phyloP scores from a whole-genome alignment of 768 basidiomycete genomes.

The Arthromyces matolae region DNA sequence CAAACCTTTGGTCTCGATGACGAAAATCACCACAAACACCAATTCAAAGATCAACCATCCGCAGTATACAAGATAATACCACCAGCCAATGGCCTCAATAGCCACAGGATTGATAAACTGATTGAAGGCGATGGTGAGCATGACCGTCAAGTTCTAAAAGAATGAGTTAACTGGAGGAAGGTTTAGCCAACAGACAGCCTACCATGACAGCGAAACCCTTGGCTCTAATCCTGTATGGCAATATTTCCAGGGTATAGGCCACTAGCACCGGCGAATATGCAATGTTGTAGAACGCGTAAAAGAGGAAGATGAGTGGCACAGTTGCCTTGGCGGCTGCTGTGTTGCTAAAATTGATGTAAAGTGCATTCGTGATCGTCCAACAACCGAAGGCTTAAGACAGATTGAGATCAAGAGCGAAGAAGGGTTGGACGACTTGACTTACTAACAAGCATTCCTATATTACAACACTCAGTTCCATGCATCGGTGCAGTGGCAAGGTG shows the following conservation, averaged over 20 bases:
- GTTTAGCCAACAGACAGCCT: not conserved
- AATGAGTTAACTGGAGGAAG: not conserved
- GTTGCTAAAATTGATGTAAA: conserved; percentile 38
- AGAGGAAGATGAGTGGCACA: conserved; percentile 63
- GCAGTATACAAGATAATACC: conserved; percentile 60
- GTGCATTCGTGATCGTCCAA: conserved; percentile 52
- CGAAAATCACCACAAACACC: conserved; percentile 47
- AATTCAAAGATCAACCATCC: conserved; percentile 65
- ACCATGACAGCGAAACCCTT: conserved; percentile 79
- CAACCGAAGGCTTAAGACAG: conserved; percentile 41
- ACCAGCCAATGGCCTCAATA: conserved; percentile 52
- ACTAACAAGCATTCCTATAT: conserved; percentile 48
- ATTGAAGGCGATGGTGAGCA: conserved; percentile 70
- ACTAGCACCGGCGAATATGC: conserved; percentile 75
- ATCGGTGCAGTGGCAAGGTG: no score
- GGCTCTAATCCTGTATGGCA: conserved; percentile 77
- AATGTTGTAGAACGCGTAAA: conserved; percentile 55
- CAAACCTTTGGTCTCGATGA: conserved; percentile 63
- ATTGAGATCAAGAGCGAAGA: not conserved
- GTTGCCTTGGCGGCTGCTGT: conserved; percentile 47
- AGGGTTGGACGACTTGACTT: conserved; percentile 14
- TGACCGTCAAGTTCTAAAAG: conserved; percentile 55
- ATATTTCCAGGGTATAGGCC: conserved; percentile 67
- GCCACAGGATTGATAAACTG: conserved; percentile 81
- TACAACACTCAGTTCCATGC: no score